Evolutionary conservation across 495 filamentous ascomycete species (phyloP), one percentile per base, ranked within the genome.

Genomic region (Zalerion maritima): DNA sequence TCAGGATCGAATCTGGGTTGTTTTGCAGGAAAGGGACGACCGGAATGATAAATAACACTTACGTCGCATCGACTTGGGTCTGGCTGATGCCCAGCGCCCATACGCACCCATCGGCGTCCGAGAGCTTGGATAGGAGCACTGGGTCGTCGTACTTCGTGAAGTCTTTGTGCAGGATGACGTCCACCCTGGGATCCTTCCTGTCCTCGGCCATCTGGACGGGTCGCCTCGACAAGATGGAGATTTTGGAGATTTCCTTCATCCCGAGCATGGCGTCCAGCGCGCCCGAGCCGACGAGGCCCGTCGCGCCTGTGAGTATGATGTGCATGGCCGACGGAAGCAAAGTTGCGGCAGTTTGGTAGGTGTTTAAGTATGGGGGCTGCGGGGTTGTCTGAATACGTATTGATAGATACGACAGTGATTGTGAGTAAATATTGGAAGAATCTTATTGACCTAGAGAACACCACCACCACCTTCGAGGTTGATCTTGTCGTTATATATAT

Each of bases 251-350:
- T 2, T 55, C 47, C 14, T 57, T 52, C 18, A 57, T 67, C 26
- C 54, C 59, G 32, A 82, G 58, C 62, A 81, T 77, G 29, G 64
- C 57, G 29, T 74, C 63, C 1, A 82, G 61, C 14, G 71, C 67
- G 14, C 55, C 67, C 4, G 67, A 69, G 49, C 78, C 78, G 11
- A 81, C 69, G 3, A 81, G 62, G 36, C 78, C 78, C 0, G 78
- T 84, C 5, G 77, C 77, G 20, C 78, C 78, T 0, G 78, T 82
- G 22, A 82, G 64, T 30, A 84, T 73, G 34, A 84, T 55, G 59
- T 78, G 77, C 74, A 80, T 78, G n/a, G n/a, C n/a, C n/a, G n/a
- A n/a, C n/a, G n/a, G n/a, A n/a, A n/a, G n/a, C n/a, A n/a, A n/a
- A n/a, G n/a, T n/a, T n/a, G n/a, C n/a, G n/a, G n/a, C n/a, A n/a